These are phyloP conservation scores for Penicillium roqueforti DNA, from an alignment of 495 filamentous ascomycete genomes.

Conservation along the genomic window DNA sequence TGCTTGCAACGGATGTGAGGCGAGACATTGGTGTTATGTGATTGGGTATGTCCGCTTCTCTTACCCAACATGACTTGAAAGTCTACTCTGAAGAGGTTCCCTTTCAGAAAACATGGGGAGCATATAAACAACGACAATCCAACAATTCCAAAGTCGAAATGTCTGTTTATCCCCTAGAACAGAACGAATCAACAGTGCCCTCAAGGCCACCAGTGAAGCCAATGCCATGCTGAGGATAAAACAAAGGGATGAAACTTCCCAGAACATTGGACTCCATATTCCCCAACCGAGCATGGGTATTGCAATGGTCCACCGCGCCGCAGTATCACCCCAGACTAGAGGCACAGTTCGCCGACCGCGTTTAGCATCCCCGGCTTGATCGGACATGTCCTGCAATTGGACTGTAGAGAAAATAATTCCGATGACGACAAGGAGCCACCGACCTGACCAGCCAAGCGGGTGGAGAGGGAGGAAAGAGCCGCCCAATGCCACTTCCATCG, in stretches of 20 bases:
- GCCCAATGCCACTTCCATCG: conserved; percentile 22
- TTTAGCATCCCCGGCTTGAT: conserved; percentile 36
- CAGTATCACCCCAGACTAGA: conserved; percentile 36
- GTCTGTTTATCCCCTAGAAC: not conserved
- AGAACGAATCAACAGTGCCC: not conserved
- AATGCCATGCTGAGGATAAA: not conserved
- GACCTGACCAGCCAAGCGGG: not conserved
- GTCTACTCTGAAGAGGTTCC: not conserved
- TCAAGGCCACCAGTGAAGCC: not conserved
- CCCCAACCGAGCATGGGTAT: conserved; percentile 37
- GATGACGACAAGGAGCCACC: conserved; percentile 39
- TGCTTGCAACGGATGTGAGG: no score
- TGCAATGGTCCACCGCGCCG: conserved; percentile 34
- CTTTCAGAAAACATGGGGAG: not conserved
- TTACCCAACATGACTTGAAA: not conserved
- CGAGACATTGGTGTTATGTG: no score
- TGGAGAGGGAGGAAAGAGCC: not conserved
- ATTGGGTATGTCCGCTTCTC: not conserved
- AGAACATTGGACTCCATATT: conserved; percentile 27
- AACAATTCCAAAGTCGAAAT: conserved; percentile 7
- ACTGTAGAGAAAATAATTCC: conserved; percentile 42
- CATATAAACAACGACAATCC: conserved; percentile 4
- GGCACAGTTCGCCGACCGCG: conserved; percentile 37
- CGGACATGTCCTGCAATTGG: conserved; percentile 43
- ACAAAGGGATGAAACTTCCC: conserved; percentile 6